Conservation (phyloP, 306 rosid species). For the Acacia acuminata region DNA sequence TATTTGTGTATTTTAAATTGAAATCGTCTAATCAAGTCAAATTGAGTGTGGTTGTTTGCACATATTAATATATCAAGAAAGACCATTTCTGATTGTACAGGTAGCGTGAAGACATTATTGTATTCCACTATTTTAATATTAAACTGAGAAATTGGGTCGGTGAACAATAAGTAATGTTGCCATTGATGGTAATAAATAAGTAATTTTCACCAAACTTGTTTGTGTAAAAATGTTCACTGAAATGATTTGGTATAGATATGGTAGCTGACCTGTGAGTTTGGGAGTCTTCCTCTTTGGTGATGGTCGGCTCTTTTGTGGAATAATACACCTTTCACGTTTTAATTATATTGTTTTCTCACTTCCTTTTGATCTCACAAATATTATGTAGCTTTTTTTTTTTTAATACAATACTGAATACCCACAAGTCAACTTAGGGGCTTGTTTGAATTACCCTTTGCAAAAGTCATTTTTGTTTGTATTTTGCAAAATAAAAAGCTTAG, state of each 20-base stretch:
- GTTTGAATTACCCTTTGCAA: no score
- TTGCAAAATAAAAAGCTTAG: no score
- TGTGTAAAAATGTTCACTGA: not conserved
- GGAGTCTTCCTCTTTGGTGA: conserved; percentile 7
- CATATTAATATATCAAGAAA: no score
- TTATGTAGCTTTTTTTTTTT: no score
- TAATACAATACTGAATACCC: no score
- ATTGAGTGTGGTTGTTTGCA: no score
- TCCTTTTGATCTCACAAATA: not conserved
- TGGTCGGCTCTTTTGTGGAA: not conserved
- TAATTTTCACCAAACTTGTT: not conserved
- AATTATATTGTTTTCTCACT: not conserved
- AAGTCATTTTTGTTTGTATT: no score
- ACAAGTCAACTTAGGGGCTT: no score
- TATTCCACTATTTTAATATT: not conserved
- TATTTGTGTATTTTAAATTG: no score
- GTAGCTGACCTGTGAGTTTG: not conserved
- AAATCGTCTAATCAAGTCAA: no score
- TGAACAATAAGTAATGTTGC: not conserved
- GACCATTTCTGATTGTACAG: not conserved
- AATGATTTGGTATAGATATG: not conserved
- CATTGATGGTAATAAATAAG: not conserved
- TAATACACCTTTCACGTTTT: not conserved
- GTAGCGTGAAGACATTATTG: not conserved
- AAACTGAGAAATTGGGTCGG: not conserved